A percentile compares a stretch with the other conserved stretches of the same genome.
These are phyloP conservation scores for Chytriomyces confervae DNA, from an alignment of 192 early-diverging fungal genomes.

Conservation along the genomic window DNA sequence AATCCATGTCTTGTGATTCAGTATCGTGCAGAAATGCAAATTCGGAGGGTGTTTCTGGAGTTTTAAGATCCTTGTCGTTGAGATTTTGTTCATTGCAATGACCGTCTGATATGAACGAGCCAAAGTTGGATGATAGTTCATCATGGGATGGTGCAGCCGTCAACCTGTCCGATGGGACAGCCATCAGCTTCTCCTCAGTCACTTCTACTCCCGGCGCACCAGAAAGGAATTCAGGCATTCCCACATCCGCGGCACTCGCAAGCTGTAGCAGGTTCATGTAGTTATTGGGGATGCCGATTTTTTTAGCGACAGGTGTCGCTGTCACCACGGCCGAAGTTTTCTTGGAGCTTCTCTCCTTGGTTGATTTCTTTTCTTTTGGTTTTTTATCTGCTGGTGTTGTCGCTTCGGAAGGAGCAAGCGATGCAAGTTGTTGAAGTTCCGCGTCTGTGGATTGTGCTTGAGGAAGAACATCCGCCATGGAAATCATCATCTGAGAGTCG, in stretches of 20 bases:
- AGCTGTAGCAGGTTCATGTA: background rate
- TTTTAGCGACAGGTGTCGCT: background rate
- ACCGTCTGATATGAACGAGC: no score
- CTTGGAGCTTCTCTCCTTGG: background rate
- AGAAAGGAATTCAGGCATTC: no score
- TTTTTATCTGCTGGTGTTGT: background rate
- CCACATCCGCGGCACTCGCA: background rate
- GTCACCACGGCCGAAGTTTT: background rate
- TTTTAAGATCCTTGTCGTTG: no score
- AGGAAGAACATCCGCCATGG: slow-evolving; percentile 30
- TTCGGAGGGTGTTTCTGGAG: no score
- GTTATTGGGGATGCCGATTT: background rate
- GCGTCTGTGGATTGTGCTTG: background rate
- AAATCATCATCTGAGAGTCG: slow-evolving; percentile 8
- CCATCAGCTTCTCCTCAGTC: no score
- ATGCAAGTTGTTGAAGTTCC: background rate
- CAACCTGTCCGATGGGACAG: no score
- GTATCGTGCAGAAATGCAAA: no score
- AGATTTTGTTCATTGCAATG: no score
- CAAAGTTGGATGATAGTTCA: no score
- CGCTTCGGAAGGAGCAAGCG: background rate
- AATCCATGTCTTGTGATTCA: no score
- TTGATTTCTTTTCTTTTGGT: background rate
- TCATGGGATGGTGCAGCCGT: no score
- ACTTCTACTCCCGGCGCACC: no score